A percentile compares a stretch with the other conserved stretches of the same genome.
phyloP scores from a whole-genome alignment of 1,284 basidiomycete species.

The Melampsora americana region DNA sequence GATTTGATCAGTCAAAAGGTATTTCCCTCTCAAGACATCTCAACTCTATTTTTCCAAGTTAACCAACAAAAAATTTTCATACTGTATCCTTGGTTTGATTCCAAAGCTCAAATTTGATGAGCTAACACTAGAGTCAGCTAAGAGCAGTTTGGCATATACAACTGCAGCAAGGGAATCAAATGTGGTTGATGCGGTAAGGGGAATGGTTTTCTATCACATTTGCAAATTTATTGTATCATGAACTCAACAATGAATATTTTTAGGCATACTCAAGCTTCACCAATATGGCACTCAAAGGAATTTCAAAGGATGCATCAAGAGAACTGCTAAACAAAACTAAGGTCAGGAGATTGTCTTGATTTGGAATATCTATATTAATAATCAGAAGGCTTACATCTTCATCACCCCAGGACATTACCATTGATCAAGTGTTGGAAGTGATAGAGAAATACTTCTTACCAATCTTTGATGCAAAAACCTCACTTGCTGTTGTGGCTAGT shows the following conservation, averaged over 20 bases:
- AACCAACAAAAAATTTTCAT: conserved; percentile 1
- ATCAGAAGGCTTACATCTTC: not conserved
- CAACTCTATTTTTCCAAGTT: not conserved
- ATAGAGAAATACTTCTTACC: conserved; percentile 78
- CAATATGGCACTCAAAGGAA: conserved; percentile 79
- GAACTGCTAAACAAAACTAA: conserved; percentile 72
- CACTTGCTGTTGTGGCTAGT: conserved; percentile 76
- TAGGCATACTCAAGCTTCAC: conserved; percentile 75
- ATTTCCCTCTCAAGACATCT: not conserved
- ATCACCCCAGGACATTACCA: conserved; percentile 63
- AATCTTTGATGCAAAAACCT: conserved; percentile 73
- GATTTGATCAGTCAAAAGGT: conserved; percentile 52
- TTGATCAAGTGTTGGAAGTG: conserved; percentile 68
- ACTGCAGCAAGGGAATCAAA: conserved; percentile 79
- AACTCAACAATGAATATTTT: conserved; percentile 49
- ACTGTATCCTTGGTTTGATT: not conserved
- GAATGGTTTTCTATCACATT: conserved; percentile 49
- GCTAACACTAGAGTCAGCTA: conserved; percentile 82
- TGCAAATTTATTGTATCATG: conserved; percentile 30
- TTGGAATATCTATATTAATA: conserved; percentile 44
- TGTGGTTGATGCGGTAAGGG: conserved; percentile 70
- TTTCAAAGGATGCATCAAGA: conserved; percentile 69
- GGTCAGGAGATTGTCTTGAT: conserved; percentile 47
- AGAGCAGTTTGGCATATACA: conserved; percentile 81
- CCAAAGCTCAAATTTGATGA: conserved; percentile 74